Conservation (phyloP, 331 rosid genomes). For the Rosa hybrid region DNA sequence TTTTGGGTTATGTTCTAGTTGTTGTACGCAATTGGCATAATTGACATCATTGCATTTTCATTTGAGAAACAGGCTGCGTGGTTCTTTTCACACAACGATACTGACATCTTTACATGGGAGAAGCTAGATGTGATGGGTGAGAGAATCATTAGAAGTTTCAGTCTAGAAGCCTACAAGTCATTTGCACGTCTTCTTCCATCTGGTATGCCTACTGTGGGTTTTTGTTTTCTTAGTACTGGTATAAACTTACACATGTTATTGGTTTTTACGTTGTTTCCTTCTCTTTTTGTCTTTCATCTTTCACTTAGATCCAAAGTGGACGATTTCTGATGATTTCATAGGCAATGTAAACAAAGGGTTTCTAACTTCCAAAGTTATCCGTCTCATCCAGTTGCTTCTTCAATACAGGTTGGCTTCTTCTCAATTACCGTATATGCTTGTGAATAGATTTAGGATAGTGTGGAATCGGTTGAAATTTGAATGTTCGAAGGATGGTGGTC, state of each 20-base stretch:
- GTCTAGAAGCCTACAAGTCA: slow-evolving; percentile 34
- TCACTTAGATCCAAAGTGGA: slow-evolving; percentile 49
- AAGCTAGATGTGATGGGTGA: slow-evolving; percentile 45
- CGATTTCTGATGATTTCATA: slow-evolving; percentile 40
- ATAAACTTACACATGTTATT: slow-evolving; percentile 19
- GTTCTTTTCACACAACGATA: slow-evolving; percentile 39
- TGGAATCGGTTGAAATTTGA: neutral
- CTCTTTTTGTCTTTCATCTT: neutral
- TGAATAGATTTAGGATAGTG: neutral
- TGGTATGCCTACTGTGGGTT: slow-evolving; percentile 41
- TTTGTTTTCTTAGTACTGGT: slow-evolving; percentile 10
- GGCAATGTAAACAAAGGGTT: slow-evolving; percentile 43
- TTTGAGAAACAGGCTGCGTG: slow-evolving; percentile 65
- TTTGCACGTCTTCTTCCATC: slow-evolving; percentile 40
- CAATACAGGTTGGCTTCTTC: slow-evolving; percentile 64
- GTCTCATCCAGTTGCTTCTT: slow-evolving; percentile 65
- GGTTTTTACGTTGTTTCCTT: neutral
- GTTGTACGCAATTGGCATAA: slow-evolving; percentile 21
- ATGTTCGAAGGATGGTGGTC: neutral
- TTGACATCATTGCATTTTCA: slow-evolving; percentile 19
- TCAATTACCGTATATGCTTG: slow-evolving; percentile 9
- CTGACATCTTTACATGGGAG: slow-evolving; percentile 47
- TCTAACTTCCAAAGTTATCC: slow-evolving; percentile 61
- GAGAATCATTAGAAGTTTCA: slow-evolving; percentile 44
- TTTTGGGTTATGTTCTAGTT: slow-evolving; percentile 19